Evolutionary conservation across 208 protist genomes (phyloP).

Genomic region (Angomonas deanei): DNA sequence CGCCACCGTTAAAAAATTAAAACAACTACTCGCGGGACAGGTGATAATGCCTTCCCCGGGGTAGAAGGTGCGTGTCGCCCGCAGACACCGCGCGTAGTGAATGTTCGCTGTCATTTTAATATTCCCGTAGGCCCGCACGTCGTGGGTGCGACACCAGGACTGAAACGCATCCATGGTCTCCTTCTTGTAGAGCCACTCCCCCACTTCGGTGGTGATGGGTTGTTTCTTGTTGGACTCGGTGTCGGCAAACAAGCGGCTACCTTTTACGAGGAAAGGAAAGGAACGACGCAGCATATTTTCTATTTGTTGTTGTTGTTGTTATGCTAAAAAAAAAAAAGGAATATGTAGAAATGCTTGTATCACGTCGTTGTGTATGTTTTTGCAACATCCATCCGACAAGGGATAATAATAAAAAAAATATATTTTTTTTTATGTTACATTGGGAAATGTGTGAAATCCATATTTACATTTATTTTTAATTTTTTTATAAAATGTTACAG

Average conservation of each 20-base stretch:
- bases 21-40: constrained; percentile 48
- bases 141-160: constrained; percentile 53
- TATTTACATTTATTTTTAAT: neutral
- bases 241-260: constrained; percentile 27
- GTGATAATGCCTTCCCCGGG: constrained; percentile 82
- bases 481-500: neutral
- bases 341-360: neutral
- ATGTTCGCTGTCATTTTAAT: constrained; percentile 60
- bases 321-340: constrained; percentile 6
- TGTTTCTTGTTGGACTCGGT: constrained; percentile 56
- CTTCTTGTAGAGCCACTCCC: constrained; percentile 73
- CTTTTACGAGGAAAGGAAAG: neutral
- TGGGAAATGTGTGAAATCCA: neutral
- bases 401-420: too few relatives aligned
- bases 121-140: constrained; percentile 68
- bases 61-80: constrained; percentile 29
- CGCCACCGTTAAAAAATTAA: constrained; percentile 72
- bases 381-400: too few relatives aligned
- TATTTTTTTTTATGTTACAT: constrained; percentile 1
- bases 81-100: constrained; percentile 74
- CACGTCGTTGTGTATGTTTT: neutral
- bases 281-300: constrained; percentile 19
- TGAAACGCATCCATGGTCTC: constrained; percentile 67
- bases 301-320: neutral
- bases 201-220: constrained; percentile 62